Evolutionary conservation across 2,329 filamentous ascomycete species (phyloP).

Genomic region (Orbilia quercus): DNA sequence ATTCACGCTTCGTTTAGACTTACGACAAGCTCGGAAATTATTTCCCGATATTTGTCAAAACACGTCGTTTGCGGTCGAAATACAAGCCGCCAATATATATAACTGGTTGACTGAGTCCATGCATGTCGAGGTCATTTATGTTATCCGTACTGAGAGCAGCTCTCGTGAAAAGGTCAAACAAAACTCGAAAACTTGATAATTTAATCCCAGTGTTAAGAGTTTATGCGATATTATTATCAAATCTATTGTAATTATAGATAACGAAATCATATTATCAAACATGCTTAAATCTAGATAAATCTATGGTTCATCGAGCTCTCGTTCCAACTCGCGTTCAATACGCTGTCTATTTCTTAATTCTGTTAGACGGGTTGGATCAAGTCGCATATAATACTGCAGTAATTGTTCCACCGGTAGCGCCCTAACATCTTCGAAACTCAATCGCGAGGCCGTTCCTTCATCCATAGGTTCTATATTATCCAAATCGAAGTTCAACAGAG

Average conservation of each 20-base stretch:
- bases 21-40: not conserved
- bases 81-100: no score
- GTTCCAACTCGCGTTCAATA: not conserved
- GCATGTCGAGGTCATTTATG: no score
- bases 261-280: no score
- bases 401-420: not conserved
- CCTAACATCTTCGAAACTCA: slow-evolving; percentile 8
- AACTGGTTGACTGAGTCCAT: no score
- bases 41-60: not conserved
- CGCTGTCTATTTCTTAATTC: slow-evolving; percentile 18
- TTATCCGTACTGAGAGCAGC: no score
- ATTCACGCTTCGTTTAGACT: not conserved
- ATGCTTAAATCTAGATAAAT: not conserved
- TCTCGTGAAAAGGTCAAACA: no score
- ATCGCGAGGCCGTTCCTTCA: not conserved
- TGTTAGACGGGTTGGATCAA: slow-evolving; percentile 1
- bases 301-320: not conserved
- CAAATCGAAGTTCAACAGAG: slow-evolving; percentile 4
- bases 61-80: no score
- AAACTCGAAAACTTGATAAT: no score
- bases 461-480: slow-evolving; percentile 13
- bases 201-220: no score
- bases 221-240: no score
- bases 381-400: slow-evolving; percentile 19
- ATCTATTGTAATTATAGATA: no score